These are phyloP conservation scores for Cutaneotrichosporon dermatis DNA, from an alignment of 1,284 basidiomycete genomes.

Conservation along the genomic window DNA sequence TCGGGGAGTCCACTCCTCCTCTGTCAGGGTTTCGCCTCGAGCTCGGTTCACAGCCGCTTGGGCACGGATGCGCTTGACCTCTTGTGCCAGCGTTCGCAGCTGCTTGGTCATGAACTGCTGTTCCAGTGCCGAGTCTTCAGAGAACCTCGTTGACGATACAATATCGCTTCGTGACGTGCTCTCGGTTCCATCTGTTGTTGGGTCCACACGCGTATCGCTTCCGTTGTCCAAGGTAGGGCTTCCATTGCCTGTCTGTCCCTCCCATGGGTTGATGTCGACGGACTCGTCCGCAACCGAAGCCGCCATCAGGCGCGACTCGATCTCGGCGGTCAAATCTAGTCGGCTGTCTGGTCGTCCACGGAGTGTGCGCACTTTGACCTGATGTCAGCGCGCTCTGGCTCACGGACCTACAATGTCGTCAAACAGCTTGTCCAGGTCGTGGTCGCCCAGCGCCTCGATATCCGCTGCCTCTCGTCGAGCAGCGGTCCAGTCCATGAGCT, in stretches of 20 bases:
- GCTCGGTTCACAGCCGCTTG: slow-evolving; percentile 68
- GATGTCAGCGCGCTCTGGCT: neutral
- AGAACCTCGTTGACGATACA: neutral
- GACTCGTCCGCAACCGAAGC: slow-evolving; percentile 36
- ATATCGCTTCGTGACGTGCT: slow-evolving; percentile 10
- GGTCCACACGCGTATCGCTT: neutral
- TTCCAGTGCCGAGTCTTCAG: slow-evolving; percentile 77
- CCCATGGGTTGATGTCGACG: slow-evolving; percentile 55
- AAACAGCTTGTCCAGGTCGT: slow-evolving; percentile 87
- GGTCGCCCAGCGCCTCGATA: slow-evolving; percentile 82
- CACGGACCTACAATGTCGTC: slow-evolving; percentile 53
- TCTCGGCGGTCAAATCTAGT: slow-evolving; percentile 31
- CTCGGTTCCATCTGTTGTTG: neutral
- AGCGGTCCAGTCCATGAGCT: slow-evolving; percentile 86
- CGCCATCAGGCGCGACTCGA: slow-evolving; percentile 30
- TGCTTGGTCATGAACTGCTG: slow-evolving; percentile 88
- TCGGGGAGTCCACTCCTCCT: slow-evolving; percentile 59
- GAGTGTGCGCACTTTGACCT: slow-evolving; percentile 81
- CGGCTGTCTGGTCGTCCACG: slow-evolving; percentile 56
- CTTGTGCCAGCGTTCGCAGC: slow-evolving; percentile 69
- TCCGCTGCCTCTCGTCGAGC: slow-evolving; percentile 87
- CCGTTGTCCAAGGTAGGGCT: neutral
- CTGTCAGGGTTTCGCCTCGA: slow-evolving; percentile 54
- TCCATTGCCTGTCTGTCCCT: slow-evolving; percentile 52
- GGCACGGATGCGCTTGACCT: slow-evolving; percentile 76